A percentile compares a stretch with the other conserved stretches of the same genome.
phyloP scores from a whole-genome alignment of 2,329 filamentous ascomycete species.

The Cercospora zeae-maydis region DNA sequence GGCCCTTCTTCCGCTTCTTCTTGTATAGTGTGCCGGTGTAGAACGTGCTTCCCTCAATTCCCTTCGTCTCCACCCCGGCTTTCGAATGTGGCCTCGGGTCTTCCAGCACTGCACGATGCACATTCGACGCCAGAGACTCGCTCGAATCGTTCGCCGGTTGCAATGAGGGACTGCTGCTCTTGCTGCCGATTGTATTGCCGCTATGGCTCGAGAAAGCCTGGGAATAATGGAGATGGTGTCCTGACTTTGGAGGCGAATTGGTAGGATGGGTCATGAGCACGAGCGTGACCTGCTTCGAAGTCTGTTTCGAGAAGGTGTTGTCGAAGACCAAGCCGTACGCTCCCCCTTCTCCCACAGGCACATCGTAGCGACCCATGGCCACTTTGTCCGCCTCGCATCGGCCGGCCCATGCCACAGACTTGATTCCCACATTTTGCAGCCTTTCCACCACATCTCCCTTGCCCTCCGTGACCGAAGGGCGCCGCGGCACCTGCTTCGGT shows the following conservation, averaged over 20 bases:
- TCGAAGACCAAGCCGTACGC: conserved; percentile 98
- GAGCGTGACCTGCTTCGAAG: conserved; percentile 91
- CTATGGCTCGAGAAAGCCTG: conserved; percentile 52
- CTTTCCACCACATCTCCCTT: conserved; percentile 64
- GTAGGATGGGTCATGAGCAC: conserved; percentile 92
- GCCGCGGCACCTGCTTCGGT: conserved; percentile 43
- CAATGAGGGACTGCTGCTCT: conserved; percentile 40
- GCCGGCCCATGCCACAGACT: conserved; percentile 72
- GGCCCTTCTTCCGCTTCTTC: conserved; percentile 85
- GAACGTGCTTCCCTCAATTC: conserved; percentile 51
- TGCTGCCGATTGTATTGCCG: conserved; percentile 36
- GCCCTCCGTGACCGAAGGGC: conserved; percentile 42
- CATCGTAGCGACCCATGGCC: conserved; percentile 82
- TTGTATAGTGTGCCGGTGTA: conserved; percentile 86
- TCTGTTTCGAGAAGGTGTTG: conserved; percentile 96
- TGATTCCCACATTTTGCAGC: conserved; percentile 59
- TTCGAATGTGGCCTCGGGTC: conserved; percentile 43
- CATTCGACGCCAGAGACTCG: conserved; percentile 48
- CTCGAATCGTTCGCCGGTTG: conserved; percentile 47
- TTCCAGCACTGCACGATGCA: conserved; percentile 33
- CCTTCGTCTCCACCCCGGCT: conserved; percentile 31
- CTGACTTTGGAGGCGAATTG: conserved; percentile 69
- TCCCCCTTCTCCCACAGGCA: conserved; percentile 68
- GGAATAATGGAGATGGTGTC: conserved; percentile 62
- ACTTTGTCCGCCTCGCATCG: conserved; percentile 97